Percentiles rank a stretch among this genome's conserved stretches.
These are phyloP conservation scores for Plasmodium sp. DNA, from an alignment of 169 alveolate species.

Conservation along the genomic window DNA sequence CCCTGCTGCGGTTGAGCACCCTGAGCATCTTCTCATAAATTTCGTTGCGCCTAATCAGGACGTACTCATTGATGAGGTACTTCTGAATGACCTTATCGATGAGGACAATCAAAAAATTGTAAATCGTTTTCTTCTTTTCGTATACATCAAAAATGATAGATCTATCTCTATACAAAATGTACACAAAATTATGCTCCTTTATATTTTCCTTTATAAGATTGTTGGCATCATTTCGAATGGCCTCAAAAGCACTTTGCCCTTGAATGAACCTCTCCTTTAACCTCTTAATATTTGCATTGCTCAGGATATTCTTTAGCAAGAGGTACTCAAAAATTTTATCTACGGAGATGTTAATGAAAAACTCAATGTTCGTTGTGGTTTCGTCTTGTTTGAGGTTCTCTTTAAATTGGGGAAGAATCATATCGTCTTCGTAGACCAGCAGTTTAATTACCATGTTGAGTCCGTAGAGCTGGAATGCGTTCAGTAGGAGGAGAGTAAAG, in stretches of 20 bases:
- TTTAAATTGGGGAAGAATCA: not conserved
- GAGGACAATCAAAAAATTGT: slow-evolving; percentile 18
- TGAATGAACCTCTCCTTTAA: slow-evolving; percentile 65
- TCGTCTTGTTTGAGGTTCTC: not conserved
- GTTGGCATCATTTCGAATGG: slow-evolving; percentile 13
- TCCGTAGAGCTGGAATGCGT: slow-evolving; percentile 34
- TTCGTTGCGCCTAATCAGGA: slow-evolving; percentile 28
- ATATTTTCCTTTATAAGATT: slow-evolving; percentile 32
- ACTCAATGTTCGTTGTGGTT: slow-evolving; percentile 21
- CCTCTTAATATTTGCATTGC: slow-evolving; percentile 23
- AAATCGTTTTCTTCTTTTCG: slow-evolving; percentile 47
- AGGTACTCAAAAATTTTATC: slow-evolving; percentile 61
- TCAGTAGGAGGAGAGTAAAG: not conserved
- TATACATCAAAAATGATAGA: slow-evolving; percentile 12
- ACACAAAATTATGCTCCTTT: slow-evolving; percentile 39
- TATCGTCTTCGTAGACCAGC: slow-evolving; percentile 30
- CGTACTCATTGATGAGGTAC: slow-evolving; percentile 35
- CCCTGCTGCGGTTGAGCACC: not conserved
- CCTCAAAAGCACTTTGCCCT: slow-evolving; percentile 32
- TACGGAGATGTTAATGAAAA: slow-evolving; percentile 31
- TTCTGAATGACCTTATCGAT: slow-evolving; percentile 44
- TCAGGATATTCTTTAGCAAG: slow-evolving; percentile 13
- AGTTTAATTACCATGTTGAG: slow-evolving; percentile 34
- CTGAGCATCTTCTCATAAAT: slow-evolving; percentile 18
- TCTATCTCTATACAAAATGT: slow-evolving; percentile 7